phyloP scores from a whole-genome alignment of 768 basidiomycete genomes.

The Tulasnella sp. region DNA sequence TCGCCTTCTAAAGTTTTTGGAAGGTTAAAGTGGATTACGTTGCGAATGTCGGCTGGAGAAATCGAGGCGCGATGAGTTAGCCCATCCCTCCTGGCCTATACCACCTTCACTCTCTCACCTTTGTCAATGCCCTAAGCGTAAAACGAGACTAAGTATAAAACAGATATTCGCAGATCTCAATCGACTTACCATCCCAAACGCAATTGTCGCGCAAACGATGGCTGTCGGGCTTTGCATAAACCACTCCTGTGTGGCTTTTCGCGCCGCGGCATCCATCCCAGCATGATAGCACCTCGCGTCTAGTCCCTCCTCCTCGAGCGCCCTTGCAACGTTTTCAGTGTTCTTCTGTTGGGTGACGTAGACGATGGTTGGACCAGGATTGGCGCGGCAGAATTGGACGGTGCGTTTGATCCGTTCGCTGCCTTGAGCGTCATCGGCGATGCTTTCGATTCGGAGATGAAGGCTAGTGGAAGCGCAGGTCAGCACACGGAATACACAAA shows the following conservation, averaged over 20 bases:
- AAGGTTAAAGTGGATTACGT: conserved; percentile 39
- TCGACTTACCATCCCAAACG: conserved; percentile 36
- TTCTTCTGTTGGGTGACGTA: conserved; percentile 42
- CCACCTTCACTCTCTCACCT: conserved; percentile 23
- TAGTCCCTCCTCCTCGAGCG: conserved; percentile 28
- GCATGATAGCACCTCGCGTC: conserved; percentile 38
- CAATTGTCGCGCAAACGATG: conserved; percentile 41
- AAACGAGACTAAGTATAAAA: background rate
- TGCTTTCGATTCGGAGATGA: conserved; percentile 31
- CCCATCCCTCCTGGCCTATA: background rate
- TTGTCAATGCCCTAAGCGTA: conserved; percentile 35
- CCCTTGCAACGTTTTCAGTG: conserved; percentile 34
- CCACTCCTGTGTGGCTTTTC: conserved; percentile 33
- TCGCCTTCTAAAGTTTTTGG: conserved; percentile 43
- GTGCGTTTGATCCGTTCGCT: conserved; percentile 32
- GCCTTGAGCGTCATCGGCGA: conserved; percentile 26
- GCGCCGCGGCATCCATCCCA: conserved; percentile 33
- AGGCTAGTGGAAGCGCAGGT: conserved; percentile 30
- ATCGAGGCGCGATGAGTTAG: background rate
- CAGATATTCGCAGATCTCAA: background rate
- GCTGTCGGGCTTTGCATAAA: conserved; percentile 37
- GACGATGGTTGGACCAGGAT: conserved; percentile 39
- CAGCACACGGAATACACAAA: background rate
- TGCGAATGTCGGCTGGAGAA: conserved; percentile 16
- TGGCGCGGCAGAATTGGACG: conserved; percentile 33